A percentile compares a stretch with the other conserved stretches of the same genome.
Conservation (phyloP, 345 rosid species). For the Citrus hindsii region DNA sequence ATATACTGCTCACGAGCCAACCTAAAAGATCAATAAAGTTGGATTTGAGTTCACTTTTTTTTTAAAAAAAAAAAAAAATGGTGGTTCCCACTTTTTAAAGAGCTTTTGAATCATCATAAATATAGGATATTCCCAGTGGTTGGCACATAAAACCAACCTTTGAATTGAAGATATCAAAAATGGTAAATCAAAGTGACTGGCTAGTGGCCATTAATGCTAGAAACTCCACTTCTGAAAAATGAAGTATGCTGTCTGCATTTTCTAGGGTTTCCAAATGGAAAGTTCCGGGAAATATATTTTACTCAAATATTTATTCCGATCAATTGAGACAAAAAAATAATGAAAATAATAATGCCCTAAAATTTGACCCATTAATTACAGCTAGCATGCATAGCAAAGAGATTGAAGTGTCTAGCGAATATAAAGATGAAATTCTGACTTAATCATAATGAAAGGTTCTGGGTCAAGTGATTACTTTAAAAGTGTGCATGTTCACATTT, state of each 20-base stretch:
- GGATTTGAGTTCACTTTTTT: not conserved
- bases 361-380: no score
- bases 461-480: not conserved
- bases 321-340: not conserved
- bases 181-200: not conserved
- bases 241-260: not conserved
- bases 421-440: no score
- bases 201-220: constrained; percentile 24
- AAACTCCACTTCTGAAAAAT: constrained; percentile 7
- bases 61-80: no score
- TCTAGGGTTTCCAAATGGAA: constrained; percentile 17
- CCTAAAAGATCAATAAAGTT: not conserved
- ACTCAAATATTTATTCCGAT: not conserved
- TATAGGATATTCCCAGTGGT: constrained; percentile 26
- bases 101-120: constrained; percentile 28
- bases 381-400: no score
- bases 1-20: not conserved
- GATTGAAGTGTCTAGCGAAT: no score
- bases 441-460: no score
- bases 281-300: not conserved
- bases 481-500: not conserved
- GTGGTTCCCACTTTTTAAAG: constrained; percentile 28
- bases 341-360: no score
- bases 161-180: constrained; percentile 5
- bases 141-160: constrained; percentile 26